Base-by-base conservation (phyloP, 768 basidiomycete species). In the Phylloporus arenicola region DNA sequence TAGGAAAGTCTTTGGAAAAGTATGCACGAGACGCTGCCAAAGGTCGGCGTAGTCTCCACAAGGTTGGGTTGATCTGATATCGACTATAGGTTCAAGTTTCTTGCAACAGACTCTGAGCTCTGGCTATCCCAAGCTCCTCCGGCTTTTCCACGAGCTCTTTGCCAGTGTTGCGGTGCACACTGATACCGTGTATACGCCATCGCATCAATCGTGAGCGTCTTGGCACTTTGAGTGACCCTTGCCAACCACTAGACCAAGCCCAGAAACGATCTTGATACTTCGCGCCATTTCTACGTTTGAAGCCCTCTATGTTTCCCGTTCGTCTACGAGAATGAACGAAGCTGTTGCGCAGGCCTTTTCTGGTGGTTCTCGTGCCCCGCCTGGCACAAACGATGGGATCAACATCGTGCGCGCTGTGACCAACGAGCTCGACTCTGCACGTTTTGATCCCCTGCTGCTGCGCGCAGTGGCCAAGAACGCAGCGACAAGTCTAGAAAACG, bases 91-190 rank as follows among this genome's bases (percentile, higher is more conserved):
- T 16, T 97, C 95, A 0, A 79, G 82, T 0, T 98, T 98, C 67
- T 68, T 97, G 11, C 93, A 97, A 58, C 92, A 94, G 59, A 89
- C 90, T 4, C 71, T 99, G 35, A 84, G 85, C 57, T 74, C 82
- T 2, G 88, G 89, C 16, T 98, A 98, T 69, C 92, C 94, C 3
- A 80, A 81, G 43, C 74, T 99, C 3, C 67, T 99, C 9, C 80
- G 96, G 10, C 77, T 97, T 2, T 94, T 99, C 70, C 96, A 99
- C 48, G 92, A 93, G 35, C 96, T 99, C 71, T 99, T 99, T 64
- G 83, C 87, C 27, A 93, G 93, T 65, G 92, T 98, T 46, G 84
- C 92, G 3, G 87, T 95, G 11, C 90, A 97, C 63, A 96, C 96
- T 2, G 95, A 98, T 62, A 98, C 96, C 0, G 73, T 89, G 6